Base-by-base conservation (phyloP, 495 filamentous ascomycete genomes). In the Corynascus novoguineensis region DNA sequence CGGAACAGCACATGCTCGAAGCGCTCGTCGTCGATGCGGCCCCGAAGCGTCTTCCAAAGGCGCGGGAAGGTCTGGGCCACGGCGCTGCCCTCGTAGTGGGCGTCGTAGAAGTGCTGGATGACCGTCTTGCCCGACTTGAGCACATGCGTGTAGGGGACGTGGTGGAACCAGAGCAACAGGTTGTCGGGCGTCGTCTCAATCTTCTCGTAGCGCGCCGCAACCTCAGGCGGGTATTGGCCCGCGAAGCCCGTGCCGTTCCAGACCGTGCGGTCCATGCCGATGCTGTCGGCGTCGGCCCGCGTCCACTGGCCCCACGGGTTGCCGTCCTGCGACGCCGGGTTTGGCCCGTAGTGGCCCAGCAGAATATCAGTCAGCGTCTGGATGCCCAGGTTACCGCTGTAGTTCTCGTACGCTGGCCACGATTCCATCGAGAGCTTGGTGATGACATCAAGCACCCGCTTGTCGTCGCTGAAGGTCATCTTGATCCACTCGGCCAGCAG, bases 301-400 rank as follows among this genome's bases (percentile, higher is more conserved):
- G 85, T 88, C 86, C 86, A 89, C 60, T 87, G 84, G 10, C 85
- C 85, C 79, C 82, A 88, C 11, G 80, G 77, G 64, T 88, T 89
- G 58, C 75, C 73, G 63, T 89, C 86, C 65, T 85, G 81, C 0
- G 81, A 81, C 5, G 74, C 79, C 21, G 86, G 85, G 58, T 82
- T 86, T 0, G 86, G 83, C 0, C 86, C 85, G 67, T 78, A 88
- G 63, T 88, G 85, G 5, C 75, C 81, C 59, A 78, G 79, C 3
- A 84, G 68, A 54, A 88, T 86, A 63, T 89, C 84, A 3, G 81
- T 83, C 15, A 89, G 71, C 0, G 86, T 88, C 60, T 88, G 85
- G 19, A 85, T 79, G 15, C 86, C 86, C 0, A 89, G 73, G 59
- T 89, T 89, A 17, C 85, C 86, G 1, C 72, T 81, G 68, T 88